Conservation (phyloP, 2,329 filamentous ascomycete species). For the Talaromyces sp. region DNA sequence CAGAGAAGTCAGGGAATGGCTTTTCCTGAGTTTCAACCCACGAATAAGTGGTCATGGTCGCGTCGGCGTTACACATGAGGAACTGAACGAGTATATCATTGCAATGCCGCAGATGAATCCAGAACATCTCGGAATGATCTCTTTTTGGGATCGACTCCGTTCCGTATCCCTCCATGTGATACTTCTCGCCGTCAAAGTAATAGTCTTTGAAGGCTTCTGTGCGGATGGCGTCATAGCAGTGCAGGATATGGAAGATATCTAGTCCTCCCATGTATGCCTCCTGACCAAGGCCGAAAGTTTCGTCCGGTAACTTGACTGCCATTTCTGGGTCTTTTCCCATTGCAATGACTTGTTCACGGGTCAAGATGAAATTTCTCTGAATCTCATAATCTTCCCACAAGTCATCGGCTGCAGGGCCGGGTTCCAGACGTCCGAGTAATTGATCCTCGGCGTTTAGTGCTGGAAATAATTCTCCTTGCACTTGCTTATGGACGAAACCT, state of each 20-base stretch:
- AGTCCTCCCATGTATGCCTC: constrained; percentile 32
- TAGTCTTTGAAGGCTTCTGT: constrained; percentile 19
- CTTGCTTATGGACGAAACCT: constrained; percentile 7
- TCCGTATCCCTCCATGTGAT: constrained; percentile 15
- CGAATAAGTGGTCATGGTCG: constrained; percentile 29
- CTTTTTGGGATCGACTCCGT: constrained; percentile 17
- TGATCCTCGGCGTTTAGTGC: constrained; percentile 17
- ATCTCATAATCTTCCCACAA: constrained; percentile 29
- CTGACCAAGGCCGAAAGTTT: constrained; percentile 25
- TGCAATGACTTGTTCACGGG: constrained; percentile 21
- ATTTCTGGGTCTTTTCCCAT: constrained; percentile 30
- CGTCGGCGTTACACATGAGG: constrained; percentile 28
- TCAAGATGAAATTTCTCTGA: constrained; percentile 20
- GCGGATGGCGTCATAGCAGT: constrained; percentile 35
- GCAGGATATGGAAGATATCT: constrained; percentile 38
- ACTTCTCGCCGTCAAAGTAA: constrained; percentile 11
- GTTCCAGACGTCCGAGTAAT: constrained; percentile 25
- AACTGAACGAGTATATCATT: constrained; percentile 33
- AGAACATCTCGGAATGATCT: constrained; percentile 13
- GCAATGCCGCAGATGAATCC: constrained; percentile 33
- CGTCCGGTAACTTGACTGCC: constrained; percentile 17
- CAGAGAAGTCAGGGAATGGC: constrained; percentile 31
- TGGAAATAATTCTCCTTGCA: constrained; percentile 26
- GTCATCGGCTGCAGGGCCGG: constrained; percentile 25
- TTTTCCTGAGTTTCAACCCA: constrained; percentile 28